Base-by-base conservation (phyloP, 2,329 filamentous ascomycete genomes). In the Colletotrichum tanaceti region DNA sequence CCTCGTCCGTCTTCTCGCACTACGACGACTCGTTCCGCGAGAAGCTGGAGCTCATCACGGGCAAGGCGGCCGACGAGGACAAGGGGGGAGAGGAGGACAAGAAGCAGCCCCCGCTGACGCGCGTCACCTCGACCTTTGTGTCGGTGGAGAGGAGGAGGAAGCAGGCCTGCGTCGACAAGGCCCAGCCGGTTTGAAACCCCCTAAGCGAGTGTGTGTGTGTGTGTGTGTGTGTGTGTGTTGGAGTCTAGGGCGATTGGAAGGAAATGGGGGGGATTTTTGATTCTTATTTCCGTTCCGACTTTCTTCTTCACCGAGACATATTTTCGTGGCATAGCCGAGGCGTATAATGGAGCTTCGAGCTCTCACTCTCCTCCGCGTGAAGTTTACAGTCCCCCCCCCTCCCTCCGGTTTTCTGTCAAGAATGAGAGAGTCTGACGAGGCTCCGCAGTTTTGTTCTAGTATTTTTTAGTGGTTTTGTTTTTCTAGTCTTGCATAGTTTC, bases 11-110 rank as follows among this genome's bases (percentile, higher is more conserved):
- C 13, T 68, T 68, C 65, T 68, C 65, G 41, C 65, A 68, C 20
- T 68, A 68, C 2, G 65, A 68, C 18, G 65, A 68, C 22, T 59
- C 65, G 35, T 68, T 68, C 54, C 65, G 65, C 54, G 65, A 68
- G 53, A 68, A 68, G 54, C 64, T 68, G 65, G 65, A 68, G 54
- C 24, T 65, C 24, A 64, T 68, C 22, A 24, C 65, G 5, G 59
- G 59, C 4, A 35, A 22, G 18, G 28, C 60, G 13, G 32, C 20
- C 4, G 65, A 64, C 11, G 60, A 64, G 3, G 60, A 63, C 4
- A 41, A 16, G 4, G 60, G 65, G 2, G 54, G 65, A 14, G 65
- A 68, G 2, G 54, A 68, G 18, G 65, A n/a, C n/a, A n/a, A n/a
- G n/a, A n/a, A n/a, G n/a, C n/a, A 47, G 53, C 65, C 60, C 11